Evolutionary conservation across 1,139 yeast species (phyloP), one percentile per base, ranked within the genome.

Genomic region (Hyphopichia pseudoburtonii): DNA sequence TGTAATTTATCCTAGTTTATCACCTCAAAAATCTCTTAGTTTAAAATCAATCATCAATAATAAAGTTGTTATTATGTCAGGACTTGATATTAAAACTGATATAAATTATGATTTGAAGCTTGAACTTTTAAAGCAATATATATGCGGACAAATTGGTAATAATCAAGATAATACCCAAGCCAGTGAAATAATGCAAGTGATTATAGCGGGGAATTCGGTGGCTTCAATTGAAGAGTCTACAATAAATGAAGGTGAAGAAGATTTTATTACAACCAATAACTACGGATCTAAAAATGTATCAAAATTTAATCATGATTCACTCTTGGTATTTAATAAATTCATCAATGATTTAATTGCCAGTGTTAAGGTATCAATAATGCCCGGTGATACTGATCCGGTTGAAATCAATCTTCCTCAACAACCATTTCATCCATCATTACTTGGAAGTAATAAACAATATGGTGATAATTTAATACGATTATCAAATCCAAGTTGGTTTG

Each of bases 361-460:
- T 4, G 60, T 88, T 15, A 84, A 94, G 0, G 79, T 90, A 5
- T 76, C 83, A 26, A 56, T 94, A 3, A 74, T 92, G 81, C 96
- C 98, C 0, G 98, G 98, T 4, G 73, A 66, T 4, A 62, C 70
- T 6, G 99, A 92, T 57, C 96, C 97, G 0, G 81, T 89, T 7
- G 95, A 86, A 46, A 66, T 76, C 14, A 78, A 94, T 38, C 61
- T 88, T 43, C 99, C 99, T 0, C 97, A 92, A 59, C 96, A 86
- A 56, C 86, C 95, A 3, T 59, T 92, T 12, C 96, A 92, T 55
- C 71, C 70, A 39, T 83, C 95, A 1, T 67, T 92, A 41, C 80
- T 92, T 52, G 67, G 69, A 5, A 57, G 62, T 15, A 69, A 80
- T 21, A 64, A 71, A 28, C 58, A 62, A 12, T 74, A 67, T 40